phyloP scores from a whole-genome alignment of 1,284 basidiomycete species.

The Sporisorium sorghi region DNA sequence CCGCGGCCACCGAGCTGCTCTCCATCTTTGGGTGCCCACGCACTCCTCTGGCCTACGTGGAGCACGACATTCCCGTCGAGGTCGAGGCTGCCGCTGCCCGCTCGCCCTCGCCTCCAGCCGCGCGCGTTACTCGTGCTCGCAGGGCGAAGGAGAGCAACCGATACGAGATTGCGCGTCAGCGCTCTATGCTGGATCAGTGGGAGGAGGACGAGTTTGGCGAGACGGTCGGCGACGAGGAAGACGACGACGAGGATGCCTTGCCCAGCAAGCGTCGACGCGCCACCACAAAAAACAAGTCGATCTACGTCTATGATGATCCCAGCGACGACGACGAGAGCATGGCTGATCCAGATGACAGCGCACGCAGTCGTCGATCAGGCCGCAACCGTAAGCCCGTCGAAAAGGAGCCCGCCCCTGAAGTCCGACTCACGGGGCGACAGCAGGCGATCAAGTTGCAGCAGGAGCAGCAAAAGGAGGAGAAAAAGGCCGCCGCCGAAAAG shows the following conservation, averaged over 20 bases:
- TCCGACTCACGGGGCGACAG: constrained; percentile 39
- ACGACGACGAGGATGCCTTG: constrained; percentile 16
- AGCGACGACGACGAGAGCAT: constrained; percentile 47
- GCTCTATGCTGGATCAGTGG: constrained; percentile 37
- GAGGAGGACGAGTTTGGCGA: constrained; percentile 42
- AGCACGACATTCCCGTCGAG: constrained; percentile 40
- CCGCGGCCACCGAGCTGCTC: constrained; percentile 37
- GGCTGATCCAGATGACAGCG: constrained; percentile 36
- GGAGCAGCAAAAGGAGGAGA: constrained; percentile 43
- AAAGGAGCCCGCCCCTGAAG: constrained; percentile 28
- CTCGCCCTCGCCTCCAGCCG: constrained; percentile 28
- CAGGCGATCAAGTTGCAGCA: constrained; percentile 48
- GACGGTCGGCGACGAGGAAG: constrained; percentile 14
- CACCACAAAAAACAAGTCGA: constrained; percentile 33
- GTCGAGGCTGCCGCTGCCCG: constrained; percentile 39
- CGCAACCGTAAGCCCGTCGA: constrained; percentile 13
- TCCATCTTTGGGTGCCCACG: constrained; percentile 12
- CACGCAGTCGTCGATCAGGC: constrained; percentile 15
- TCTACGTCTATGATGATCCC: constrained; percentile 44
- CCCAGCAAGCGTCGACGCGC: constrained; percentile 18
- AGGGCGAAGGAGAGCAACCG: constrained; percentile 39
- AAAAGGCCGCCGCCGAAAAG: constrained; percentile 21
- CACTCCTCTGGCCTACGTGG: constrained; percentile 33
- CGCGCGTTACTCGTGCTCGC: constrained; percentile 28
- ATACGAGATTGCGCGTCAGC: constrained; percentile 36